Base-by-base conservation (phyloP, 129 eudicot genomes). In the Flaveria trinervia region DNA sequence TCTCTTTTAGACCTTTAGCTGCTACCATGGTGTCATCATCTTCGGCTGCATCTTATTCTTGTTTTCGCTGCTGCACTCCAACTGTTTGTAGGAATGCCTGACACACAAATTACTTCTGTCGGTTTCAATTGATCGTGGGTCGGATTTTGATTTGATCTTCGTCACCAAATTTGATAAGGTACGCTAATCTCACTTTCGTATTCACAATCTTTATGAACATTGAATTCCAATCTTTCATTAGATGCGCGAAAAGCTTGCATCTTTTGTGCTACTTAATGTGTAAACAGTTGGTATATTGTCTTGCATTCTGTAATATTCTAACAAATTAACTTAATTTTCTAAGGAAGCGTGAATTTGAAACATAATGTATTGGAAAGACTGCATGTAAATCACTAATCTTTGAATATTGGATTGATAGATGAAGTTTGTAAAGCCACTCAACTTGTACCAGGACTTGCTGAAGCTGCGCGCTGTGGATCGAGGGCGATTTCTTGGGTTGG, bases 401-500 rank as follows among this genome's bases (percentile, higher is more conserved):
- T 44, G 45, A 39, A 26, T n/a, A 15, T 13, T 70, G 16, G 18
- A 41, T 62, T 83, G 55, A 71, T 55, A 85, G 88, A 94, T 94
- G 99, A 94, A 71, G 90, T 89, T 83, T 72, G 18, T 91, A 85
- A 91, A 88, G 83, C 99, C 96, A 49, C 52, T 86, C 41, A 79
- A 67, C 64, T 80, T 94, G 86, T 87, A 64, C 75, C 96, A 84
- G 59, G 88, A 83, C 43, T 68, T 91, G 82, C 65, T 77, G 51
- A 94, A 89, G 79, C 51, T 87, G 25, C 79, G 73, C 7, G 78
- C 82, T 23, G 68, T 70, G 9, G 78, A 82, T 48, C 75, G 82
- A 23, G 83, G 93, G 57, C 87, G 96, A 41, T 82, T 91, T 72
- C 93, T 94, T 71, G 99, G 99, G 33, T 52, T 94, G 60, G 99